A percentile compares a stretch with the other conserved stretches of the same genome.
Evolutionary conservation across 768 basidiomycete species (phyloP).

Genomic region (Scleroderma citrinum): DNA sequence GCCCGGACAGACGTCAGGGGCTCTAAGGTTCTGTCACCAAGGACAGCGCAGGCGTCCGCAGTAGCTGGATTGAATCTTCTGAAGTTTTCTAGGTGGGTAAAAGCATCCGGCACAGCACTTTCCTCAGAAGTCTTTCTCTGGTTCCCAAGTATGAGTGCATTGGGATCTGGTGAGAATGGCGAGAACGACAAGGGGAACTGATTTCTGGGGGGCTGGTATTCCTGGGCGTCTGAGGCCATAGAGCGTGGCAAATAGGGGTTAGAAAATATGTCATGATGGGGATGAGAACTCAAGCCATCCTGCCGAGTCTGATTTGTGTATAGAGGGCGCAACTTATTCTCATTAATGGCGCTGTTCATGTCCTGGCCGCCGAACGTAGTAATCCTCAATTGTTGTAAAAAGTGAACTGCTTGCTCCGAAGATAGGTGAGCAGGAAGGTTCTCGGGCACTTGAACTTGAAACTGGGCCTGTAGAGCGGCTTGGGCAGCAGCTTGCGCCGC

Average conservation of each 20-base stretch:
- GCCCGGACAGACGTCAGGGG: conserved; percentile 38
- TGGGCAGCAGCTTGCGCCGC: conserved; percentile 88
- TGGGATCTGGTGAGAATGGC: conserved; percentile 77
- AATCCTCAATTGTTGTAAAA: conserved; percentile 51
- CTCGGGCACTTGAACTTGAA: conserved; percentile 28
- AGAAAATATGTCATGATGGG: conserved; percentile 19
- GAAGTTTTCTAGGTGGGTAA: conserved; percentile 45
- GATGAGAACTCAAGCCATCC: conserved; percentile 10
- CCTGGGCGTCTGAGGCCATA: conserved; percentile 8
- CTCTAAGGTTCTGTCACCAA: conserved; percentile 29
- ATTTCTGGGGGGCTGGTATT: conserved; percentile 15
- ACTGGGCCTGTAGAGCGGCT: conserved; percentile 53
- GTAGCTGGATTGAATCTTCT: conserved; percentile 40
- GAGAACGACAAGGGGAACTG: conserved; percentile 42
- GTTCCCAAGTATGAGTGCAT: conserved; percentile 34
- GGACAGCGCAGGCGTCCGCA: conserved; percentile 33
- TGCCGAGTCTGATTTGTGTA: conserved; percentile 14
- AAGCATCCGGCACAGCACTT: conserved; percentile 33
- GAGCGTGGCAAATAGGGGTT: conserved; percentile 12
- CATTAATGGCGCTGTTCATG: conserved; percentile 4
- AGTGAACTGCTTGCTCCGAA: conserved; percentile 56
- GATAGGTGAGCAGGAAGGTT: conserved; percentile 34
- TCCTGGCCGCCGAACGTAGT: conserved; percentile 33
- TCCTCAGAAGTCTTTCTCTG: conserved; percentile 32
- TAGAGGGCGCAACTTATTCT: conserved; percentile 21